These are phyloP conservation scores for Magnolia officinalis DNA, from an alignment of 164 flowering plant genomes.

Conservation along the genomic window DNA sequence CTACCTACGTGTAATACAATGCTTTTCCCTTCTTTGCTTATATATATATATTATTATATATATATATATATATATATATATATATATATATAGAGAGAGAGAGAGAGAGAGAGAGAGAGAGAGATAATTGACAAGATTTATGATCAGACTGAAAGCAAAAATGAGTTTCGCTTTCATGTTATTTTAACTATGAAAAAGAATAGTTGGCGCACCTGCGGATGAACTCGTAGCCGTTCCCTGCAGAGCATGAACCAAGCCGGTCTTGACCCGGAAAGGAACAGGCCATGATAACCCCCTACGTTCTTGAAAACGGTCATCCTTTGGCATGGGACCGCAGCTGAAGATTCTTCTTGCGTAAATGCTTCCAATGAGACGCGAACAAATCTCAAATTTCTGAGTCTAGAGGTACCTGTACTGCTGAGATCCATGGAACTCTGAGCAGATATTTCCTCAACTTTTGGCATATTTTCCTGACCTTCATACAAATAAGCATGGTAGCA, in stretches of 20 bases:
- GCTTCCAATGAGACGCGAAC: conserved; percentile 62
- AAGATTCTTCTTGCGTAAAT: conserved; percentile 64
- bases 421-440: conserved; percentile 33
- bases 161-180: too few relatives aligned
- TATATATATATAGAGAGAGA: too few relatives aligned
- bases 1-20: too few relatives aligned
- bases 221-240: conserved; percentile 88
- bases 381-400: conserved; percentile 89
- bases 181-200: too few relatives aligned
- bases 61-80: too few relatives aligned
- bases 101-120: too few relatives aligned
- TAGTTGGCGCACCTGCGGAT: conserved; percentile 74
- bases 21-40: too few relatives aligned
- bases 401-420: conserved; percentile 50
- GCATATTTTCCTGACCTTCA: conserved; percentile 64
- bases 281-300: conserved; percentile 80
- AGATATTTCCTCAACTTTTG: conserved; percentile 56
- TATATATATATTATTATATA: too few relatives aligned
- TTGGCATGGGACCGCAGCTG: conserved; percentile 39
- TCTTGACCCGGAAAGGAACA: conserved; percentile 88
- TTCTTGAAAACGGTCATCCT: conserved; percentile 71
- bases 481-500: conserved; percentile 91
- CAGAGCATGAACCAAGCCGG: conserved; percentile 95
- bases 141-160: too few relatives aligned
- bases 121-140: too few relatives aligned